Base-by-base conservation (phyloP, 1,139 yeast species). In the Pichia sp. region DNA sequence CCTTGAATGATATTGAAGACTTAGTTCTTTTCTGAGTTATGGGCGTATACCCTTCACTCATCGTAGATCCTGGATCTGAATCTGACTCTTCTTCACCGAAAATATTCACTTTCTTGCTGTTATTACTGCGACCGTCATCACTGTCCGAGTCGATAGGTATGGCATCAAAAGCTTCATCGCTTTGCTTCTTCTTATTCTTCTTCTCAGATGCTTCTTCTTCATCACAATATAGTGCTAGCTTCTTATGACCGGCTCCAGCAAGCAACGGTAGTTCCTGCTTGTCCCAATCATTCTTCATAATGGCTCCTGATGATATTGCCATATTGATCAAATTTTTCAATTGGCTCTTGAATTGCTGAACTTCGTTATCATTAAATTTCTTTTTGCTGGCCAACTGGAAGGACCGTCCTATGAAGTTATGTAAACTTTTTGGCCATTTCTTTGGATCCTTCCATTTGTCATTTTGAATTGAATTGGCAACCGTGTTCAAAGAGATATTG, bases 221-320 rank as follows among this genome's bases (percentile, higher is more conserved):
- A 45, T 56, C 60, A 63, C 67, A 60, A 61, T 59, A 56, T 55
- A 60, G 55, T 50, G 63, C 60, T 24, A 68, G 57, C 48, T 44
- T 48, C 14, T 20, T 54, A 42, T 46, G 14, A 5, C 54, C 27
- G 53, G 55, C 38, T 27, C 52, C 49, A 30, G 45, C 6, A 43
- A 85, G 64, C 1, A 81, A 66, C 0, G 93, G 92, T 1, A 87
- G 61, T 34, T 71, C 71, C 66, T 83, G 87, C 9, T 58, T 63
- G 9, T 65, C 66, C 95, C 95, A 87, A 62, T 85, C 80, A 59
- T 83, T 84, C 1, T 69, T 63, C 74, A 79, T 76, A 4, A 86
- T 66, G 46, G 74, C 74, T 16, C 74, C 72, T 45, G 73, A 68
- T 4, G 69, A 70, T 48, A 79, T 75, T 0, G 92, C 91, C 54